phyloP scores from a whole-genome alignment of 116 monocot species.

The Thalassia testudinum region DNA sequence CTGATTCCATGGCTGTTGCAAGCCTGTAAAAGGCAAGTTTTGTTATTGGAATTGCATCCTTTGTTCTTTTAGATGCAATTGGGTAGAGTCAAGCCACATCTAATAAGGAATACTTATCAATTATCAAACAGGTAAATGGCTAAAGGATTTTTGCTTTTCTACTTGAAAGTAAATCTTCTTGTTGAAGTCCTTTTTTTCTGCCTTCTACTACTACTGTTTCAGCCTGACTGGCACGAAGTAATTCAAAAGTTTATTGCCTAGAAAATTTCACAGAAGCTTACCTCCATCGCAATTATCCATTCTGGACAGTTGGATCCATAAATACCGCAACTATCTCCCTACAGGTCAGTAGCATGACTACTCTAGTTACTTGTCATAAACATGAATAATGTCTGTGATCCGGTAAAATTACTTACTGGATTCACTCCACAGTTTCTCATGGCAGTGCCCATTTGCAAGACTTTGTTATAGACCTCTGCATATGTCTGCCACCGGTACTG shows the following conservation, averaged over 20 bases:
- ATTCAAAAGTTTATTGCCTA: too few relatives aligned
- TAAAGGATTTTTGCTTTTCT: too few relatives aligned
- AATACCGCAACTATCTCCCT: constrained; percentile 92
- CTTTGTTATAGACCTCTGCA: constrained; percentile 45
- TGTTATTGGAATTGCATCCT: too few relatives aligned
- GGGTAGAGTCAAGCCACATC: too few relatives aligned
- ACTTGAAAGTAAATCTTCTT: too few relatives aligned
- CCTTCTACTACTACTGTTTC: too few relatives aligned
- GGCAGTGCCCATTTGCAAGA: constrained; percentile 47
- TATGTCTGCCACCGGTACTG: constrained; percentile 73
- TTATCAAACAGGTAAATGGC: too few relatives aligned
- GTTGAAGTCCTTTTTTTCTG: too few relatives aligned
- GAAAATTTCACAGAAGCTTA: constrained; percentile 6
- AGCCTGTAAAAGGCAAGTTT: constrained; percentile 33
- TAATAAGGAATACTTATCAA: too few relatives aligned
- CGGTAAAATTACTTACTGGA: constrained; percentile 24
- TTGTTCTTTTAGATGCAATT: too few relatives aligned
- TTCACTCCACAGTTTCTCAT: constrained; percentile 34
- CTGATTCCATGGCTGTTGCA: constrained; percentile 80
- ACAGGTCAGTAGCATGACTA: neutral
- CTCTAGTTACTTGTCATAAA: too few relatives aligned
- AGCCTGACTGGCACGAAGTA: too few relatives aligned
- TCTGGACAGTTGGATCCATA: constrained; percentile 91
- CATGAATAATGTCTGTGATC: neutral
- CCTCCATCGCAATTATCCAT: constrained; percentile 93